These are phyloP conservation scores for Zarea fungicola DNA, from an alignment of 2,329 filamentous ascomycete genomes.

Conservation along the genomic window DNA sequence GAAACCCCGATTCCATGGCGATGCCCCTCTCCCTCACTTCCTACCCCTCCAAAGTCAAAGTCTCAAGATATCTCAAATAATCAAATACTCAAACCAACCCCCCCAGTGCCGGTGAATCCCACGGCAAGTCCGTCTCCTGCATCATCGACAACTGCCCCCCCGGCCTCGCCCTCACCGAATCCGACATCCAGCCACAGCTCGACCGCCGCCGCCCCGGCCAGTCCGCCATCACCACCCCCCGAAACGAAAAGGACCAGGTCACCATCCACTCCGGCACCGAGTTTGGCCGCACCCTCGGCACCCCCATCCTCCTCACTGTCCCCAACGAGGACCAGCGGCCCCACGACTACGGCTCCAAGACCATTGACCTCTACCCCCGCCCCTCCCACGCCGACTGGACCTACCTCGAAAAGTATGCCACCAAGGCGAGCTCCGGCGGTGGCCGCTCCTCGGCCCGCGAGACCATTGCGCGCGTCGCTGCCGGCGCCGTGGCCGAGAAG, in stretches of 20 bases:
- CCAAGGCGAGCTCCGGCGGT: slow-evolving; percentile 85
- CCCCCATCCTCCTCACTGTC: slow-evolving; percentile 82
- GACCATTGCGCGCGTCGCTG: slow-evolving; percentile 89
- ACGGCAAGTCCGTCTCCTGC: slow-evolving; percentile 88
- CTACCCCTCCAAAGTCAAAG: too few relatives aligned
- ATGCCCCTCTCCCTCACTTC: too few relatives aligned
- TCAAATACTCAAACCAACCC: too few relatives aligned
- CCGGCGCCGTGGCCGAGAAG: slow-evolving; percentile 89
- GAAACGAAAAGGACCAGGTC: slow-evolving; percentile 87
- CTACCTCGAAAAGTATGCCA: slow-evolving; percentile 94
- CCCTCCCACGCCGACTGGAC: slow-evolving; percentile 96
- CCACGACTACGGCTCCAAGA: slow-evolving; percentile 82
- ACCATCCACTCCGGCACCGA: slow-evolving; percentile 92
- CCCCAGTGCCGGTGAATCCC: slow-evolving; percentile 59
- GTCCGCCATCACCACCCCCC: slow-evolving; percentile 81
- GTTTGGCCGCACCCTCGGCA: slow-evolving; percentile 82
- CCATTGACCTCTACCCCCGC: slow-evolving; percentile 86
- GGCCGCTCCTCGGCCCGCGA: slow-evolving; percentile 89
- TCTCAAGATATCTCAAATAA: too few relatives aligned
- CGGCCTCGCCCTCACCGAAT: slow-evolving; percentile 77
- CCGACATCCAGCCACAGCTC: slow-evolving; percentile 91
- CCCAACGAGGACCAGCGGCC: slow-evolving; percentile 90
- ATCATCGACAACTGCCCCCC: slow-evolving; percentile 93
- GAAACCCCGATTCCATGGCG: too few relatives aligned
- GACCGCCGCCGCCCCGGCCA: slow-evolving; percentile 86